Base-by-base conservation (phyloP, 768 basidiomycete species). In the Macrocybe gigantea region DNA sequence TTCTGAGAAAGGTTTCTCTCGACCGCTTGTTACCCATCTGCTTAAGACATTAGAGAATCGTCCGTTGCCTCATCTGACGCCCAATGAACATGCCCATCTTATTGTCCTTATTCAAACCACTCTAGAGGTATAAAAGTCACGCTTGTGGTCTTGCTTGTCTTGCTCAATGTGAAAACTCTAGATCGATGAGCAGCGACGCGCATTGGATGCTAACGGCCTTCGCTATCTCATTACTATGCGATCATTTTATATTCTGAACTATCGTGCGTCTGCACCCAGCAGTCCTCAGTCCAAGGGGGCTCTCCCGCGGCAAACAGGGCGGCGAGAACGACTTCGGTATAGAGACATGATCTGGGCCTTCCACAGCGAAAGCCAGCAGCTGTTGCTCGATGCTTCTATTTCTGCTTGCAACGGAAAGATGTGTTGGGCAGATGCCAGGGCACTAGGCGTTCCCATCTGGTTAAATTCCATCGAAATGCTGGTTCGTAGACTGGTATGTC, bases 321-420 rank as follows among this genome's bases (percentile, higher is more conserved):
- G 79, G 56, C 71, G 90, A 56, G 82, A 85, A 58, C 78, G 91
- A n/a, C 73, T 95, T 41, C 81, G 90, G 14, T 93, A 88, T 64
- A 82, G 96, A 33, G 95, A 99, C 63, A 91, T 97, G 71, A 75
- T 97, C 29, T 99, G 95, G 94, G 95, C 94, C 0, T 94, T 87
- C 61, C 88, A 96, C 56, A 96, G 93, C 59, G 93, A 96, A 64
- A 90, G 84, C 58, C 93, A 99, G 58, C 91, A 88, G 12, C 63
- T 97, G 39, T 64, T 99, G 5, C 63, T 96, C 45, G 70, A 74
- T 29, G 82, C 85, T 3, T 87, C 88, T 2, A 75, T 75, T 11
- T 66, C 75, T 3, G 83, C 87, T 9, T 94, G 90, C 56, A 78
- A 79, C 34, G 85, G 83, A 0, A 95, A 90, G 66, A 89, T 97